These are phyloP conservation scores for Kluyveromyces dobzhanskii DNA, from an alignment of 805 yeast genomes.

Conservation along the genomic window DNA sequence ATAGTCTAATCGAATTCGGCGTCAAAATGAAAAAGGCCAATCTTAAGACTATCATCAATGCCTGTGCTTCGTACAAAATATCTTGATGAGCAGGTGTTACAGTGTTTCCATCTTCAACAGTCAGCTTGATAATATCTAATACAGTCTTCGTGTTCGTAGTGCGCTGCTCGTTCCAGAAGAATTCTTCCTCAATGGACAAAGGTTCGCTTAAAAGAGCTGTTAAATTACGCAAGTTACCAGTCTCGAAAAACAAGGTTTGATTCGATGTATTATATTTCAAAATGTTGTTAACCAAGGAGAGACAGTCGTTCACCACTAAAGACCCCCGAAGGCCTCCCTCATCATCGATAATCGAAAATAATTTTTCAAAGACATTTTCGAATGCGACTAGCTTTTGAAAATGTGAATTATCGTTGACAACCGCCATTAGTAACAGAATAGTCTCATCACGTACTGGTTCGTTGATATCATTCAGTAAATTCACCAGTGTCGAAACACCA, in stretches of 20 bases:
- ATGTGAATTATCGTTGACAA: constrained; percentile 73
- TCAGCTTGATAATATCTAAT: constrained; percentile 62
- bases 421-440: constrained; percentile 70
- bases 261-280: constrained; percentile 79
- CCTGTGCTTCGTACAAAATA: constrained; percentile 48
- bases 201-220: constrained; percentile 59
- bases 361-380: constrained; percentile 79
- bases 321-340: constrained; percentile 91
- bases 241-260: constrained; percentile 80
- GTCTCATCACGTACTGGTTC: constrained; percentile 90
- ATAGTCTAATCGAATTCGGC: constrained; percentile 56
- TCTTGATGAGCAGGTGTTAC: constrained; percentile 53
- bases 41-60: constrained; percentile 56
- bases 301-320: constrained; percentile 82
- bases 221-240: constrained; percentile 64
- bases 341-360: constrained; percentile 70
- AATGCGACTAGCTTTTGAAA: constrained; percentile 91
- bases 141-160: constrained; percentile 56
- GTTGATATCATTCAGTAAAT: constrained; percentile 49
- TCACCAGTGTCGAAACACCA: constrained; percentile 69
- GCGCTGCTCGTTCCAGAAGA: constrained; percentile 74
- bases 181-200: constrained; percentile 34
- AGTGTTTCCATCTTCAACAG: constrained; percentile 67
- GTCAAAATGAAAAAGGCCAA: constrained; percentile 61
- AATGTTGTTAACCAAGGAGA: constrained; percentile 64